Evolutionary conservation across 768 basidiomycete species (phyloP), one percentile per base, ranked within the genome.

Genomic region (Lactarius sanguifluus): DNA sequence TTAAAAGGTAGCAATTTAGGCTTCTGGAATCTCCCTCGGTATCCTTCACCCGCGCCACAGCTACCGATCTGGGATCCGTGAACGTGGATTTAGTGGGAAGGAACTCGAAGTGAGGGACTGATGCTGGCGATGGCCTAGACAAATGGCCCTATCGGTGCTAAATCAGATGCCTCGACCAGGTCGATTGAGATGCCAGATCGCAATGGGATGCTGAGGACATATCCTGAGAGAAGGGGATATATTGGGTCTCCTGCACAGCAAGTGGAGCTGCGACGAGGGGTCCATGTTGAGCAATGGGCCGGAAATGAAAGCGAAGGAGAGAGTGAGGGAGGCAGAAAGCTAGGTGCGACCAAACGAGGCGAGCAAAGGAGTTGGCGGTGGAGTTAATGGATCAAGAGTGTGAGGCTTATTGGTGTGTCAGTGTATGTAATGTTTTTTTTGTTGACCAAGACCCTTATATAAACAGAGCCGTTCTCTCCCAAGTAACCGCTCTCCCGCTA

Each of bases 91-190:
- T 66, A 62, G 61, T 41, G 60, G 20, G 45, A 41, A 57, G n/a
- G 60, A 30, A 38, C 28, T 57, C 52, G 25, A 57, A 43, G 36
- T 28, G 61, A 57, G 59, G 64, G 55, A 57, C 38, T 56, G 61
- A 62, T 66, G 43, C 60, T 38, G 32, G 47, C 25, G 58, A 32
- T 43, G 57, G 65, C 30, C 65, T 66, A 59, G 65, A 59, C 61
- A 66, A 30, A 13, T 32, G 23, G 28, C 61, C 57, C n/a, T 41
- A 66, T 66, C 65, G 40, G 61, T 25, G 57, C 9, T 62, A 7
- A 18, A 66, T 66, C 65, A 62, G 56, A 58, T 1, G 61, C 30
- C 65, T 62, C 65, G 65, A 45, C 61, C 61, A 9, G 23, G 38
- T 52, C 65, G 61, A 54, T 58, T 57, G 32, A 25, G 30, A 36